A percentile compares a stretch with the other conserved stretches of the same genome.
phyloP scores from a whole-genome alignment of 2,329 filamentous ascomycete genomes.

The Claviceps humidiphila region DNA sequence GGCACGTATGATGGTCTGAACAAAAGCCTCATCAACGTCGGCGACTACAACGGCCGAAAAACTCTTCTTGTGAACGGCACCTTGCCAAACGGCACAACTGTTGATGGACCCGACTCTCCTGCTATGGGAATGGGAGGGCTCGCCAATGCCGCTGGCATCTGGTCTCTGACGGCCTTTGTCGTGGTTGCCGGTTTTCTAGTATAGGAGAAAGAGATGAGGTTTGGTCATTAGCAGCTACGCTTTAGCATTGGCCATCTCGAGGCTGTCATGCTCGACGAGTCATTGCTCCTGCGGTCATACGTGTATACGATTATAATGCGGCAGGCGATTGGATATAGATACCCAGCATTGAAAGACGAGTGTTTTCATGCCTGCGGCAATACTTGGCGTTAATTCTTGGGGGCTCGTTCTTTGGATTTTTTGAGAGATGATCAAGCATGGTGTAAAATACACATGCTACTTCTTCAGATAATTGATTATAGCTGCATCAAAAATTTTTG shows the following conservation, averaged over 20 bases:
- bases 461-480: background rate
- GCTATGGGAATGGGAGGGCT: conserved; percentile 19
- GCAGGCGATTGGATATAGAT: background rate
- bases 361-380: background rate
- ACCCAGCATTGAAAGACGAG: background rate
- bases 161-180: conserved; percentile 34
- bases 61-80: conserved; percentile 66
- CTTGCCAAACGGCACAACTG: conserved; percentile 53
- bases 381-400: background rate
- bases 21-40: conserved; percentile 47
- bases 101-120: conserved; percentile 18
- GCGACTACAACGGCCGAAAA: conserved; percentile 23
- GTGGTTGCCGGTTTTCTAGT: conserved; percentile 29
- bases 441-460: too few species aligned
- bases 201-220: conserved; percentile 15
- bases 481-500: background rate
- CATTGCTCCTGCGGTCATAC: background rate
- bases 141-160: conserved; percentile 31
- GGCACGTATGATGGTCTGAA: conserved; percentile 48
- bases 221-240: background rate
- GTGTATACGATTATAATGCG: background rate
- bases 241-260: background rate
- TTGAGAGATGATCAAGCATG: too few species aligned
- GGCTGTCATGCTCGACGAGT: background rate
- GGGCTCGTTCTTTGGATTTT: too few species aligned